phyloP scores from a whole-genome alignment of 192 early-diverging fungal genomes.

The Coemansia sp. region DNA sequence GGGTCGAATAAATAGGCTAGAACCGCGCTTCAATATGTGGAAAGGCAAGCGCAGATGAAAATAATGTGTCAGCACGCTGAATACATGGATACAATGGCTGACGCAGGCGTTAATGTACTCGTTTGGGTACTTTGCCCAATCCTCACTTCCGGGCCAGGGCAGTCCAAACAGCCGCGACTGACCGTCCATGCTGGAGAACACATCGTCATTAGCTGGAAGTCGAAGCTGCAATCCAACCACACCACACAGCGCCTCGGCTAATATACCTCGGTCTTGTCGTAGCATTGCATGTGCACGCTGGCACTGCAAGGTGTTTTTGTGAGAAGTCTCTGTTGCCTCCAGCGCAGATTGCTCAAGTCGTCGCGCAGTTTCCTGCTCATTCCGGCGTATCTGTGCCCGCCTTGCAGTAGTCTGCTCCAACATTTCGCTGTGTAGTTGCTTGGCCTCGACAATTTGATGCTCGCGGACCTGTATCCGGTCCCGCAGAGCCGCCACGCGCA shows the following conservation, averaged over 20 bases:
- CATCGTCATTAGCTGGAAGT: conserved; percentile 9
- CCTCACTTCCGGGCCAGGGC: conserved; percentile 47
- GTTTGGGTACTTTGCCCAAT: conserved; percentile 48
- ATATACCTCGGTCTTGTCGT: conserved; percentile 29
- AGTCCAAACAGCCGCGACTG: conserved; percentile 39
- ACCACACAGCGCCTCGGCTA: conserved; percentile 36
- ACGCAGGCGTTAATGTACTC: conserved; percentile 55
- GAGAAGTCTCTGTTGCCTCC: conserved; percentile 7
- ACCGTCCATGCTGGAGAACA: conserved; percentile 27
- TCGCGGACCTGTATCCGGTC: conserved; percentile 25
- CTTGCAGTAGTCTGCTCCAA: conserved; percentile 1
- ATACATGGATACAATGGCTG: conserved; percentile 39
- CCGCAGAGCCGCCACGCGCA: conserved; percentile 25
- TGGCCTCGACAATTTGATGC: conserved; percentile 28
- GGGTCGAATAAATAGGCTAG: conserved; percentile 38
- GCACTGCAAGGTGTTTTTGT: conserved; percentile 6
- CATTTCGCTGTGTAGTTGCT: conserved; percentile 11
- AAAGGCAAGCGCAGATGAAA: conserved; percentile 43
- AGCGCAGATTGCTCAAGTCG: conserved; percentile 1
- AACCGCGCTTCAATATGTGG: conserved; percentile 31
- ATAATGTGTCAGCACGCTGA: conserved; percentile 49
- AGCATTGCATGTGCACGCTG: conserved; percentile 12
- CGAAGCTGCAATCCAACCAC: conserved; percentile 48
- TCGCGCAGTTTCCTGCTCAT: not conserved
- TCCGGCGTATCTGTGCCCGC: conserved; percentile 10